These are phyloP conservation scores for Nymphaea thermarum DNA, from an alignment of 164 flowering plant genomes.

Conservation along the genomic window DNA sequence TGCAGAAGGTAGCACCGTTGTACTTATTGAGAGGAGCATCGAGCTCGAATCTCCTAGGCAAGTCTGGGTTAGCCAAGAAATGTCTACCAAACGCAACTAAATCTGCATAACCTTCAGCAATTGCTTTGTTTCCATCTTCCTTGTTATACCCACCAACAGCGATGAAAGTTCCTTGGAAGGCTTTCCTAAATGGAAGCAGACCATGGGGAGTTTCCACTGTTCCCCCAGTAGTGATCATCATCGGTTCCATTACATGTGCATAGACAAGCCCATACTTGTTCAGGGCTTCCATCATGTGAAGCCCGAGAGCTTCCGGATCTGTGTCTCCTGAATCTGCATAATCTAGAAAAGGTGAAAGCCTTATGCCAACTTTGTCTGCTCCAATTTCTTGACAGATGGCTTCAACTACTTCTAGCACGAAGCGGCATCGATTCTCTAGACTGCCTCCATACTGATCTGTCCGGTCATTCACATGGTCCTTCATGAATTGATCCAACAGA, in stretches of 20 bases:
- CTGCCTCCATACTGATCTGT: constrained; percentile 25
- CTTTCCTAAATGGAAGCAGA: constrained; percentile 33
- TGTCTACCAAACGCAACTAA: constrained; percentile 21
- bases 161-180: constrained; percentile 33
- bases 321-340: constrained; percentile 23
- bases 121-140: constrained; percentile 30
- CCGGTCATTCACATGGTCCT: constrained; percentile 26
- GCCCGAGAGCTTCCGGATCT: constrained; percentile 35
- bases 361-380: constrained; percentile 7
- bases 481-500: constrained; percentile 25
- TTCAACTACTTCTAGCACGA: constrained; percentile 4
- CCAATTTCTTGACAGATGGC: constrained; percentile 5
- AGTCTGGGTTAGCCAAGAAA: constrained; percentile 34
- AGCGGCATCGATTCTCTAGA: constrained; percentile 10
- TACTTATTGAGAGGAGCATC: constrained; percentile 28
- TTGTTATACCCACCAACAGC: constrained; percentile 33
- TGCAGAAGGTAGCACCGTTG: constrained; percentile 21
- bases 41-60: constrained; percentile 27
- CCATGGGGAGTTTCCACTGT: constrained; percentile 16
- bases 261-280: constrained; percentile 32
- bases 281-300: constrained; percentile 35
- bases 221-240: constrained; percentile 21
- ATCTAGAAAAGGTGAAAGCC: constrained; percentile 6
- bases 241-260: constrained; percentile 45
- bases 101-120: constrained; percentile 21